Conservation (phyloP, 495 filamentous ascomycete genomes). For the Talaromyces ruber region DNA sequence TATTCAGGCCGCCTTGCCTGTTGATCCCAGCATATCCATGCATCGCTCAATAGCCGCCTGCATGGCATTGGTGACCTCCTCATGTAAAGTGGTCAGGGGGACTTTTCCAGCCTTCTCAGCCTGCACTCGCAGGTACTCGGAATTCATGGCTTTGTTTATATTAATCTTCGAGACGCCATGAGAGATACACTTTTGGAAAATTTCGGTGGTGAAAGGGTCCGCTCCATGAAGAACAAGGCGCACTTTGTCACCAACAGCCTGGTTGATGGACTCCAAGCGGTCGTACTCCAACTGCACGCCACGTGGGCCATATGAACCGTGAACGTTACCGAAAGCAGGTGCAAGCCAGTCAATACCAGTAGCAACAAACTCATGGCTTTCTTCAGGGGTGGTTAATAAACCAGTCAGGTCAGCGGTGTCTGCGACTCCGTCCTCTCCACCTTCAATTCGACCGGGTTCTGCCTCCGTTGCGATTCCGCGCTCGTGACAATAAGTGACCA, state of each 20-base stretch:
- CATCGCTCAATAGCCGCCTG: conserved; percentile 66
- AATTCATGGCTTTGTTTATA: conserved; percentile 77
- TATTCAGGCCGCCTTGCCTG: conserved; percentile 45
- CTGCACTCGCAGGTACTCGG: conserved; percentile 56
- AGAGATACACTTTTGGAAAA: conserved; percentile 59
- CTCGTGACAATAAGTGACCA: conserved; percentile 63
- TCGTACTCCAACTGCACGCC: conserved; percentile 70
- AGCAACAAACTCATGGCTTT: conserved; percentile 66
- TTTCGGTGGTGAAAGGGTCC: conserved; percentile 62
- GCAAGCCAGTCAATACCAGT: conserved; percentile 80
- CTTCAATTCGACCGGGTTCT: conserved; percentile 75
- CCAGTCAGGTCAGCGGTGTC: conserved; percentile 70
- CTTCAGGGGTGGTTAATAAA: conserved; percentile 67
- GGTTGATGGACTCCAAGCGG: conserved; percentile 53
- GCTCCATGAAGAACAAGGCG: conserved; percentile 70
- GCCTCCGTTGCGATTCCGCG: conserved; percentile 72
- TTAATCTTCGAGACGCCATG: conserved; percentile 71
- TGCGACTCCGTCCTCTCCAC: conserved; percentile 74
- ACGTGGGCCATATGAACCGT: conserved; percentile 70
- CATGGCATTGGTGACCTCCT: conserved; percentile 64
- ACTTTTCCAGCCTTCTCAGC: conserved; percentile 57
- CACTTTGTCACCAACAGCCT: conserved; percentile 52
- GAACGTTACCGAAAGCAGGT: conserved; percentile 80
- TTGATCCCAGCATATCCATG: conserved; percentile 63
- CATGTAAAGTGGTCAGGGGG: conserved; percentile 60